Evolutionary conservation across 768 basidiomycete species (phyloP), one percentile per base, ranked within the genome.

Genomic region (Crucibulum laeve): DNA sequence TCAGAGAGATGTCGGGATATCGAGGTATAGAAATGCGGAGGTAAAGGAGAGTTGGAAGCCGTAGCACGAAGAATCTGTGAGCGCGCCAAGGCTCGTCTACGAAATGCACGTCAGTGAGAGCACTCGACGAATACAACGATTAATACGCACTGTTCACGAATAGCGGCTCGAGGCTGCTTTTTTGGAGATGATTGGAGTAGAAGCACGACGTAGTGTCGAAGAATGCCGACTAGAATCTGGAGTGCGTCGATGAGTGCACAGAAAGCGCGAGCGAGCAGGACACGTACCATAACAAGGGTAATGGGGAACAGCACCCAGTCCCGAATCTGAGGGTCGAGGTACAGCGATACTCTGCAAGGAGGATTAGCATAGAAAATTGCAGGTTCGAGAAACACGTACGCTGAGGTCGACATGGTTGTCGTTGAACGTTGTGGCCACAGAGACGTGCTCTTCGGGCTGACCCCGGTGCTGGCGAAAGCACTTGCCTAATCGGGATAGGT

Each of bases 261-360:
- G 40, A 42, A 34, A 11, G 41, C 23, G 5, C 23, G 6, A 25
- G 5, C 6, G 22, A n/a, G 14, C 37, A 38, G 33, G 7, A 42
- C 48, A 67, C 79, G 55, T 50, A 91, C 94, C 93, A 96, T 96
- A 60, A 97, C 92, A 49, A 96, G 71, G 40, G 93, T 97, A 67
- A 97, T 96, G 42, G 94, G 94, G 67, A 97, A 92, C 46, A 97
- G 67, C 34, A 97, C 84, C 87, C 86, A 90, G 59, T 88, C 91
- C 54, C 93, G 82, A 62, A 97, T 97, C 66, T 93, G 90, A 33
- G 93, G 94, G 70, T 97, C 93, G 38, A 97, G 82, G 65, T 92
- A 79, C 48, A 79, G 64, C 28, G 76, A 77, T 11, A 70, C 67
- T 37, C 76, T 79, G 48, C n/a, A 36, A 42, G 28, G 46, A 8